A percentile compares a stretch with the other conserved stretches of the same genome.
phyloP scores from a whole-genome alignment of 208 protist genomes.

The Leishmania guyanensis region DNA sequence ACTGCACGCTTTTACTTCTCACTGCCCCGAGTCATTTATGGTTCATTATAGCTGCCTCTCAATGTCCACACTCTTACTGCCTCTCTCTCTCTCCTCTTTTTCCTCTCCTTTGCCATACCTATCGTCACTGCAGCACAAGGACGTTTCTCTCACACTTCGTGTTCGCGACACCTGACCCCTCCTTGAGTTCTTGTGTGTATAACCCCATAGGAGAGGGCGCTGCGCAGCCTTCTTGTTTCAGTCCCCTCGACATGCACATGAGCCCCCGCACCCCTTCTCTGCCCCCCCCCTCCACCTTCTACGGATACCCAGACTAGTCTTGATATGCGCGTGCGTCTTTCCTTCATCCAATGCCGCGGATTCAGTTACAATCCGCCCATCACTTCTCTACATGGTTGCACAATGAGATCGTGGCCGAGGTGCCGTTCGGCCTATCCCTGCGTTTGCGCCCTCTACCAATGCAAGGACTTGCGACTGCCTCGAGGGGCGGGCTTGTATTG shows the following conservation, averaged over 20 bases:
- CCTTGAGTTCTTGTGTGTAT: neutral
- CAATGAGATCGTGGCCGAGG: conserved; percentile 4
- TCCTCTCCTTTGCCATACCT: neutral
- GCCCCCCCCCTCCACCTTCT: neutral
- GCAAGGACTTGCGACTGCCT: neutral
- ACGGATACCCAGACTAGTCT: neutral
- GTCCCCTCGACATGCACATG: neutral
- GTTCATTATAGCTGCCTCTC: neutral
- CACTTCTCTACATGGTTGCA: conserved; percentile 25
- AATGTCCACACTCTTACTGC: neutral
- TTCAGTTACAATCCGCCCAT: conserved; percentile 6
- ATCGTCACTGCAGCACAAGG: neutral
- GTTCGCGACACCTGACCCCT: neutral
- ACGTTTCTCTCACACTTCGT: neutral
- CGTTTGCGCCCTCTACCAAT: conserved; percentile 10
- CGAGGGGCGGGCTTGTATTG: neutral
- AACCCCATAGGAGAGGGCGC: neutral
- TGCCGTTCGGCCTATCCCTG: conserved; percentile 25
- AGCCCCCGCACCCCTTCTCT: neutral
- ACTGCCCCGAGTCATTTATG: neutral
- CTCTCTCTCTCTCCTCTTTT: neutral
- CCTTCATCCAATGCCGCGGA: conserved; percentile 3
- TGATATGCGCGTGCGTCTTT: neutral
- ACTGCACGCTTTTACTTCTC: neutral
- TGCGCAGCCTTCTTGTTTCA: neutral